phyloP scores from a whole-genome alignment of 2,329 filamentous ascomycete species.

The Endoconidiophora polonica region DNA sequence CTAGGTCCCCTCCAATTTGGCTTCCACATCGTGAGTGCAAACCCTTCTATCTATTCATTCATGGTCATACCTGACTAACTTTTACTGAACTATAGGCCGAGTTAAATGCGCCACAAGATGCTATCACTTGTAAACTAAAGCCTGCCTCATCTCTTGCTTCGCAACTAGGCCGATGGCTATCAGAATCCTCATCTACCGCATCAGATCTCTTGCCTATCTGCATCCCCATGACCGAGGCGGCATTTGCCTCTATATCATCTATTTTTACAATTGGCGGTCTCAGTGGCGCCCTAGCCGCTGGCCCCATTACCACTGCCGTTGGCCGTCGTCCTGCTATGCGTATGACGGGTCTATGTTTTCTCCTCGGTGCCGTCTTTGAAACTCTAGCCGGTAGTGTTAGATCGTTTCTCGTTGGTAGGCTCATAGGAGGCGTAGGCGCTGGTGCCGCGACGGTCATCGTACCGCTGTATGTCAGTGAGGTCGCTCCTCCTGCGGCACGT shows the following conservation, averaged over 20 bases:
- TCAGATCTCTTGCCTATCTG: slow-evolving; percentile 44
- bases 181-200: slow-evolving; percentile 13
- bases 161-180: slow-evolving; percentile 18
- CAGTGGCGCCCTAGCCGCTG: slow-evolving; percentile 62
- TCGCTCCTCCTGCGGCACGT: slow-evolving; percentile 56
- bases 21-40: slow-evolving; percentile 58
- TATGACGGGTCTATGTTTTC: slow-evolving; percentile 58
- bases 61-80: not conserved
- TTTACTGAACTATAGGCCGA: slow-evolving; percentile 50
- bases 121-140: slow-evolving; percentile 65
- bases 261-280: slow-evolving; percentile 85
- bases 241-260: slow-evolving; percentile 76
- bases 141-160: slow-evolving; percentile 20
- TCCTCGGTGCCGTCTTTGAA: slow-evolving; percentile 59
- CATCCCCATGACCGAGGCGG: slow-evolving; percentile 68
- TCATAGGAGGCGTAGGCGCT: slow-evolving; percentile 68
- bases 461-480: slow-evolving; percentile 85
- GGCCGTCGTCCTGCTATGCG: slow-evolving; percentile 66
- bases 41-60: not conserved
- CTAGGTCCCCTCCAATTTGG: slow-evolving; percentile 87
- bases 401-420: slow-evolving; percentile 54
- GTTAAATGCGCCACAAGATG: slow-evolving; percentile 85
- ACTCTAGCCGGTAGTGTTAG: slow-evolving; percentile 51
- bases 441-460: slow-evolving; percentile 85
- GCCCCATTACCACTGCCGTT: slow-evolving; percentile 58